Percentiles rank a stretch among this genome's conserved stretches.
These are phyloP conservation scores for Solanum ossicruentum DNA, from an alignment of 257 asterid genomes.

Conservation along the genomic window DNA sequence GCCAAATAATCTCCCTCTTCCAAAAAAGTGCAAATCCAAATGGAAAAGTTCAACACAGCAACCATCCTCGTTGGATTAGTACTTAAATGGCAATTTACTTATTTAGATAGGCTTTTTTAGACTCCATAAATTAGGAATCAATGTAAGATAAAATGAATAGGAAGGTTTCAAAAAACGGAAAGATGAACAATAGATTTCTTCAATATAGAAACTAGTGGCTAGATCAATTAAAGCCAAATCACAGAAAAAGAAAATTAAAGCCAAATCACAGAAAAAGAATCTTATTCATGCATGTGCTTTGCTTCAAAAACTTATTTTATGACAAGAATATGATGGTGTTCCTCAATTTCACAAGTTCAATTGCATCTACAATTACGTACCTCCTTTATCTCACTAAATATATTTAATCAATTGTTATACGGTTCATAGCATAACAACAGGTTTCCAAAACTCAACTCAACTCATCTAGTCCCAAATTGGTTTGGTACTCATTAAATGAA, in stretches of 20 bases:
- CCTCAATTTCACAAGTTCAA: neutral
- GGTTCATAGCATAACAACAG: neutral
- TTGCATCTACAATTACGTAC: neutral
- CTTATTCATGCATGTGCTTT: neutral
- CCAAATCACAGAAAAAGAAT: neutral
- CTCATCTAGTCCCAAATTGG: neutral
- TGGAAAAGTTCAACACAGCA: neutral
- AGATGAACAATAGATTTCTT: neutral
- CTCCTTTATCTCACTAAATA: neutral
- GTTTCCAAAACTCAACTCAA: neutral
- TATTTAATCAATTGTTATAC: neutral
- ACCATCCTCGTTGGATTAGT: neutral
- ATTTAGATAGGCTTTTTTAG: neutral
- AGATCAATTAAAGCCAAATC: neutral
- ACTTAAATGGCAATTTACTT: neutral
- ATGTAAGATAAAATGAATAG: neutral
- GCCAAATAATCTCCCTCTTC: neutral
- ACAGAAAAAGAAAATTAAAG: neutral
- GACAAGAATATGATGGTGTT: neutral
- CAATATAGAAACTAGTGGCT: neutral
- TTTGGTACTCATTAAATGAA: neutral
- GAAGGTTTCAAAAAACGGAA: neutral
- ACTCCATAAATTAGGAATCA: neutral
- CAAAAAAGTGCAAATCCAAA: neutral
- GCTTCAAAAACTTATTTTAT: neutral